Conservation (phyloP, 108 stramenopile species). For the Hondaea fermentalgiana region DNA sequence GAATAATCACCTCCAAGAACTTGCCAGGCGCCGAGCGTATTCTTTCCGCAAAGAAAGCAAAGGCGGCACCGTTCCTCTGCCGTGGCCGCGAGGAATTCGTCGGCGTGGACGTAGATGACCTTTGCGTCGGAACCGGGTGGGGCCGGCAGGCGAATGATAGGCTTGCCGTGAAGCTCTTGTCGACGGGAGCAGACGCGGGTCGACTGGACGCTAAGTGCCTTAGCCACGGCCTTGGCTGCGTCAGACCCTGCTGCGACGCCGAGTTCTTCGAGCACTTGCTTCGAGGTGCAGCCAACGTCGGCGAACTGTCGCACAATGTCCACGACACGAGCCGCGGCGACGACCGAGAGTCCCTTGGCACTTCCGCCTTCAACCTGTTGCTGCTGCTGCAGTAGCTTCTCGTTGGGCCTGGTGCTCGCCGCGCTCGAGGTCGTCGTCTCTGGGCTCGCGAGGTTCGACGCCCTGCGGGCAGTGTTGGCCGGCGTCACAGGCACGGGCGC, state of each 20-base stretch:
- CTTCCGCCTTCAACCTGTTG: too few species aligned
- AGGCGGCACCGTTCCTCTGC: neutral
- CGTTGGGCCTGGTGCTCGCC: too few species aligned
- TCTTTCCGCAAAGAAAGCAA: neutral
- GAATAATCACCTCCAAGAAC: neutral
- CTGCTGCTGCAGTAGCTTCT: too few species aligned
- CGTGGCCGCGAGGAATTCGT: neutral
- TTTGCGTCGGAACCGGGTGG: neutral
- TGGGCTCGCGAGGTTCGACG: too few species aligned
- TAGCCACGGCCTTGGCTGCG: neutral
- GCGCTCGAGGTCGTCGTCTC: too few species aligned
- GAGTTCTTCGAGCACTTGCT: neutral
- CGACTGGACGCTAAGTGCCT: neutral
- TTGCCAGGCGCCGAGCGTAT: neutral
- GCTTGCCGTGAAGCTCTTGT: neutral
- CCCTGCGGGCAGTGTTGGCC: too few species aligned
- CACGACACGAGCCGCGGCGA: neutral
- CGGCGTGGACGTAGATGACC: neutral
- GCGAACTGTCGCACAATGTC: neutral
- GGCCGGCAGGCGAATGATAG: neutral
- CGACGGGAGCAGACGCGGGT: neutral
- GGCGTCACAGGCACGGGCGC: too few species aligned
- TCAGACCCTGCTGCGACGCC: neutral
- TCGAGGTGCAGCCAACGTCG: neutral
- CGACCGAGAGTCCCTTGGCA: neutral